Conservation (phyloP, 306 rosid species). For the Ammopiptanthus mongolicus region DNA sequence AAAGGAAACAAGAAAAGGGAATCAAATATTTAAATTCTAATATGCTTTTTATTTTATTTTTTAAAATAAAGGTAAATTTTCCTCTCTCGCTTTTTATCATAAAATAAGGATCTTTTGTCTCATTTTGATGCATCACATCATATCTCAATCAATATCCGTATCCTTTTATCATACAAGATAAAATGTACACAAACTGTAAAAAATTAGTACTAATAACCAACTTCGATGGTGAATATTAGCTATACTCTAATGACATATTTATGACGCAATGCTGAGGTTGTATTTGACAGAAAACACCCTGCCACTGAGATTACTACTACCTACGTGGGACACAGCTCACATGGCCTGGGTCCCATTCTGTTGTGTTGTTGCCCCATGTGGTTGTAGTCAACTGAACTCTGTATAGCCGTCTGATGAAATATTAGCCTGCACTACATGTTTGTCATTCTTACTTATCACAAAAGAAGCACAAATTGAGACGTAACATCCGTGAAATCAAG, state of each 20-base stretch:
- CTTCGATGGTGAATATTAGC: neutral
- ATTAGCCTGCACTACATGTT: neutral
- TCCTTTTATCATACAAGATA: no score
- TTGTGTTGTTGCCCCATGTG: neutral
- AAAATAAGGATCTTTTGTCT: no score
- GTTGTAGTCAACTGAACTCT: constrained; percentile 40
- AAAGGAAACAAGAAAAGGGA: no score
- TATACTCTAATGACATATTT: constrained; percentile 19
- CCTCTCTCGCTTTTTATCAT: neutral
- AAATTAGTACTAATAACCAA: no score
- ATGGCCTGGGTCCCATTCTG: constrained; percentile 17
- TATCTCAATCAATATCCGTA: no score
- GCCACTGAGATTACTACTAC: no score
- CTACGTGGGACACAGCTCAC: neutral
- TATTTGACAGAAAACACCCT: neutral
- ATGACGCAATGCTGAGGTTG: constrained; percentile 35
- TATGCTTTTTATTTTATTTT: no score
- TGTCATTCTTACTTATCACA: neutral
- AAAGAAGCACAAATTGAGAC: no score
- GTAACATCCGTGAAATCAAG: neutral
- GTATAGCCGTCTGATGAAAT: constrained; percentile 4
- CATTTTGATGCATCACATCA: no score
- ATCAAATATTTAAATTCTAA: no score
- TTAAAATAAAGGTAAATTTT: no score
- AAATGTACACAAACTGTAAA: no score